Conservation (phyloP, 1,284 basidiomycete species). For the Microbotryum saponariae region DNA sequence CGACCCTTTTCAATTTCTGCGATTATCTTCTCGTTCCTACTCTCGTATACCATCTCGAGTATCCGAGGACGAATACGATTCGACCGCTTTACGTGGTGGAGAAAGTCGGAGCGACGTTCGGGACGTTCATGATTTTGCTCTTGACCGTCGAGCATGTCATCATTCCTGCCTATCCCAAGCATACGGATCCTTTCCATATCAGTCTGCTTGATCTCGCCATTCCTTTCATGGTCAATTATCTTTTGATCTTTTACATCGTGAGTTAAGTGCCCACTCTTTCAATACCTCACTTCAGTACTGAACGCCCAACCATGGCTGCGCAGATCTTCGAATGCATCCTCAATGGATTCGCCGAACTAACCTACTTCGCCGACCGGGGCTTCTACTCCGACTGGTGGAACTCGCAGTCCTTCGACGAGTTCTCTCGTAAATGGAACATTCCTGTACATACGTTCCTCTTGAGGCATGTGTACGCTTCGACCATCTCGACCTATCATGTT, state of each 20-base stretch:
- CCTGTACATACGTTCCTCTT: constrained; percentile 80
- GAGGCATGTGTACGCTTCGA: constrained; percentile 73
- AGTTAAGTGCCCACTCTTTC: not conserved
- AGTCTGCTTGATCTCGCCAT: constrained; percentile 77
- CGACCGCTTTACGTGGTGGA: constrained; percentile 87
- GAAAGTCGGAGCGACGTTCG: constrained; percentile 89
- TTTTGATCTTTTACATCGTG: constrained; percentile 66
- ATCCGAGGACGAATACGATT: constrained; percentile 83
- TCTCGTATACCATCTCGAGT: constrained; percentile 92
- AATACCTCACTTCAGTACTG: too few relatives aligned
- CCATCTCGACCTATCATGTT: constrained; percentile 67
- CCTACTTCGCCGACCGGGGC: constrained; percentile 84
- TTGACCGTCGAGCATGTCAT: constrained; percentile 89
- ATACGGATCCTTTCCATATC: constrained; percentile 56
- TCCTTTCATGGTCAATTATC: constrained; percentile 78
- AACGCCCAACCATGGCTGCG: constrained; percentile 45
- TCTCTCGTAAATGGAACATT: constrained; percentile 93
- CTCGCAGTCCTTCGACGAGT: constrained; percentile 91
- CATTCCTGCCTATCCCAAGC: constrained; percentile 51
- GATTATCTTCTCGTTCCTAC: constrained; percentile 86
- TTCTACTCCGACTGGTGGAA: constrained; percentile 99
- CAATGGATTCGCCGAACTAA: constrained; percentile 85
- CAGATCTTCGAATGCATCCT: constrained; percentile 73
- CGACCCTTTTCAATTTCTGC: constrained; percentile 74
- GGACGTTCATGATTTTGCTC: constrained; percentile 79